A percentile compares a stretch with the other conserved stretches of the same genome.
Conservation (phyloP, 805 yeast species). For the Zygoascus ofunaensis region DNA sequence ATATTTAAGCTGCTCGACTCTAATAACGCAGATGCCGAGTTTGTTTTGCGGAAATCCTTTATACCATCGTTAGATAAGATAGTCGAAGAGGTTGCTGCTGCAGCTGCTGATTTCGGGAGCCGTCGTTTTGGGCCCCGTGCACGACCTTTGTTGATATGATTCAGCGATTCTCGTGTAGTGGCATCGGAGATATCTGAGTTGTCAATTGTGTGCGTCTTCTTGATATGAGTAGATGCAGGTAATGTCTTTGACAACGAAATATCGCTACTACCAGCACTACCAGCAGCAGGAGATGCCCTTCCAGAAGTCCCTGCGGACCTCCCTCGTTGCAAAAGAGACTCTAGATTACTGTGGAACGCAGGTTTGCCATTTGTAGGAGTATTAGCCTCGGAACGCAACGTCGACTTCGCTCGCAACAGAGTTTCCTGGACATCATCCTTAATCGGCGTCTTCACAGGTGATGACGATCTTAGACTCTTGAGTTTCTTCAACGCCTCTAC, state of each 20-base stretch:
- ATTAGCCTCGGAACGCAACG: background rate
- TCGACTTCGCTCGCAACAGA: conserved; percentile 13
- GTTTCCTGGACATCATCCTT: conserved; percentile 15
- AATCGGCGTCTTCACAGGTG: conserved; percentile 9
- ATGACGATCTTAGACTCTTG: conserved; percentile 12
- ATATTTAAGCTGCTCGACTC: background rate
- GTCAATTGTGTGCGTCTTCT: conserved; percentile 19
- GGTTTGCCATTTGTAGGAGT: background rate
- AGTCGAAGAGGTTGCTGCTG: background rate
- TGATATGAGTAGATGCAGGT: conserved; percentile 2
- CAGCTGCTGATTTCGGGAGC: conserved; percentile 21
- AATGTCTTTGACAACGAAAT: conserved; percentile 1
- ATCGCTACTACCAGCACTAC: too few relatives aligned
- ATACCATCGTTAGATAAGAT: background rate
- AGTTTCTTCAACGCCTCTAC: conserved; percentile 17
- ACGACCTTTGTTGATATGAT: conserved; percentile 28
- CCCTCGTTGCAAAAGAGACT: conserved; percentile 10
- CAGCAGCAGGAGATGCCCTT: conserved; percentile 4
- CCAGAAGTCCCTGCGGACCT: background rate
- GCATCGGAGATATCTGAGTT: conserved; percentile 5
- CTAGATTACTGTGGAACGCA: conserved; percentile 8
- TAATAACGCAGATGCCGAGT: background rate
- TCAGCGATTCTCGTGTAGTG: conserved; percentile 13
- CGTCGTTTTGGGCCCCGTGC: conserved; percentile 34
- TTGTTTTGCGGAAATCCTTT: background rate